Evolutionary conservation across 2,329 filamentous ascomycete species (phyloP).

Genomic region (Pseudogymnoascus sp.): DNA sequence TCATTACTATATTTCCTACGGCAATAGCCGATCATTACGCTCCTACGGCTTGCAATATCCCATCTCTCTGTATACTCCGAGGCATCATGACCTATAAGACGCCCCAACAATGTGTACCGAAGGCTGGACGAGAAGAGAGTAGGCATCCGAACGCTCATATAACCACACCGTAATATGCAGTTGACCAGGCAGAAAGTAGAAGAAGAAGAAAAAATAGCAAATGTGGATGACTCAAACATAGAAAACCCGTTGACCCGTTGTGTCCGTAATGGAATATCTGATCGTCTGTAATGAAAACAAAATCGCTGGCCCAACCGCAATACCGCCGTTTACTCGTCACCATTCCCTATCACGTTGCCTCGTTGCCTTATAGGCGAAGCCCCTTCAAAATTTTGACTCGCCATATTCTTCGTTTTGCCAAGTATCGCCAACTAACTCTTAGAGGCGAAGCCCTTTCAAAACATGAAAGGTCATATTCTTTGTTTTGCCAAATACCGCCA

Average conservation of each 20-base stretch:
- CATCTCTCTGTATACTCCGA: constrained; percentile 8
- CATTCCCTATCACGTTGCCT: neutral
- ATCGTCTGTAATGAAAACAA: neutral
- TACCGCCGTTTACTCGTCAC: neutral
- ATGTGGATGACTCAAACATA: constrained; percentile 6
- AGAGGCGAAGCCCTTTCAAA: constrained; percentile 72
- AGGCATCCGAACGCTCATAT: constrained; percentile 5
- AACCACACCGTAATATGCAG: constrained; percentile 6
- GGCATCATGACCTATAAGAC: constrained; percentile 7
- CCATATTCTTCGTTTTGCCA: constrained; percentile 75
- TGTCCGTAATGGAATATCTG: constrained; percentile 15
- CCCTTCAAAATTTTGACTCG: constrained; percentile 59
- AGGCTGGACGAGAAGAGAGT: constrained; percentile 5
- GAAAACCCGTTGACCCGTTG: constrained; percentile 7
- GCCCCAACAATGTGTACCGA: constrained; percentile 6
- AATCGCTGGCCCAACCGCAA: neutral
- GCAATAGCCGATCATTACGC: constrained; percentile 5
- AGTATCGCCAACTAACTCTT: constrained; percentile 93
- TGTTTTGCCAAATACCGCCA: constrained; percentile 96
- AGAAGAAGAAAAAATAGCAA: constrained; percentile 1
- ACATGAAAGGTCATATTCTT: constrained; percentile 98
- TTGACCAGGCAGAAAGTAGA: constrained; percentile 6
- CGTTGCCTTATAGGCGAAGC: neutral
- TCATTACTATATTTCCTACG: constrained; percentile 7
- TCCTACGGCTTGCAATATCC: neutral